A percentile compares a stretch with the other conserved stretches of the same genome.
phyloP scores from a whole-genome alignment of 352 stramenopile species.

The Phytophthora ohioensis region DNA sequence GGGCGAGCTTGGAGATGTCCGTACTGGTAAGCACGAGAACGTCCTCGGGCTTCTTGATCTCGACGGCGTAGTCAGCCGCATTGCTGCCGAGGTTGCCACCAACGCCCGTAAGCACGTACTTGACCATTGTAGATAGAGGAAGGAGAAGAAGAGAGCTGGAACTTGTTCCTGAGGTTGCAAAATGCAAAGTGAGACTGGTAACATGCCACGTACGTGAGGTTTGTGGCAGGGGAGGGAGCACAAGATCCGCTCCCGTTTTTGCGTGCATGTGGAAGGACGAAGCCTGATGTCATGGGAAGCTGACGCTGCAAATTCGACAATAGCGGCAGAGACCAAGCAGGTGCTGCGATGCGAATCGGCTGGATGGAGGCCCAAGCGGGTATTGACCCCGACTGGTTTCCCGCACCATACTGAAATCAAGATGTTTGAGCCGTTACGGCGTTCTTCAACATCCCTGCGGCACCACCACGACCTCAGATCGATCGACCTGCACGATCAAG shows the following conservation, averaged over 20 bases:
- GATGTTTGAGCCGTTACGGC: constrained; percentile 25
- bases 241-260: constrained; percentile 19
- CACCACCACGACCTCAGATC: constrained; percentile 10
- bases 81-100: constrained; percentile 41
- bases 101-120: constrained; percentile 39
- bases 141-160: background rate
- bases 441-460: constrained; percentile 28
- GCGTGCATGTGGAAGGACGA: constrained; percentile 16
- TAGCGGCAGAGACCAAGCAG: constrained; percentile 15
- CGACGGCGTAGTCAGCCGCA: constrained; percentile 29
- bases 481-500: background rate
- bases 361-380: background rate
- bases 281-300: constrained; percentile 8
- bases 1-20: constrained; percentile 32
- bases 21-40: constrained; percentile 30
- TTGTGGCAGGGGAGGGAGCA: constrained; percentile 13
- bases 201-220: constrained; percentile 22
- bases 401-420: constrained; percentile 17
- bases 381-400: constrained; percentile 8
- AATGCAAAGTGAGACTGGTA: constrained; percentile 28
- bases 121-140: constrained; percentile 31
- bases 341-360: background rate
- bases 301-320: background rate
- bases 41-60: constrained; percentile 37
- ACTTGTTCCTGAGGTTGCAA: constrained; percentile 29